phyloP scores from a whole-genome alignment of 225 moss, liverwort and hornwort genomes.

The Neckera pumila region DNA sequence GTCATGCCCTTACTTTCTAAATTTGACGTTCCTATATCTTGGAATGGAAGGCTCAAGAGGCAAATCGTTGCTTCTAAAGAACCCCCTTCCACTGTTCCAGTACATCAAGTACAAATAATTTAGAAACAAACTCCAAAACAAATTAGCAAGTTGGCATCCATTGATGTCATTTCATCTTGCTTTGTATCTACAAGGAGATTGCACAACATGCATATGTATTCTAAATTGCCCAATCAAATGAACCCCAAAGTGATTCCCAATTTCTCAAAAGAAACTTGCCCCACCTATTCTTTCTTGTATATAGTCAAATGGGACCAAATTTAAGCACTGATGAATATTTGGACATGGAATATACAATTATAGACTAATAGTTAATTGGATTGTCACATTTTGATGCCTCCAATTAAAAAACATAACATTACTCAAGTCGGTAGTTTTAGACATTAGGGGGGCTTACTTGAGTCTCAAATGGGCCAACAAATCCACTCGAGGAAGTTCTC shows the following conservation, averaged over 20 bases:
- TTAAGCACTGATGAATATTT: not conserved
- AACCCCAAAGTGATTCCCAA: not conserved
- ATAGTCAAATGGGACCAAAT: rapidly evolving
- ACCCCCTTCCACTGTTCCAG: not conserved
- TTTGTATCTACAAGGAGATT: not conserved
- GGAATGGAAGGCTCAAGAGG: not conserved
- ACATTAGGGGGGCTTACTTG: not conserved
- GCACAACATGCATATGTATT: not conserved
- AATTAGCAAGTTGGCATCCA: not conserved
- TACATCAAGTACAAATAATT: not conserved
- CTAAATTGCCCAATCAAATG: not conserved
- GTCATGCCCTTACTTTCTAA: not conserved
- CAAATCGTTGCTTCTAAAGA: not conserved
- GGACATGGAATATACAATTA: not conserved
- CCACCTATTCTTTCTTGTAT: not conserved
- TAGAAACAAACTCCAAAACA: not conserved
- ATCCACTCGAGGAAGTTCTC: not conserved
- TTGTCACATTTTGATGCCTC: not conserved
- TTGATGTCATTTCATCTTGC: not conserved
- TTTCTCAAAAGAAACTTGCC: not conserved
- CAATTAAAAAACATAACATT: not conserved
- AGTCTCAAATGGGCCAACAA: not conserved
- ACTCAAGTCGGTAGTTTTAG: not conserved
- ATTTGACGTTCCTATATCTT: not conserved
- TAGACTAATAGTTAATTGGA: rapidly evolving